Conservation (phyloP, 2,329 filamentous ascomycete genomes). For the Alternaria sp. region DNA sequence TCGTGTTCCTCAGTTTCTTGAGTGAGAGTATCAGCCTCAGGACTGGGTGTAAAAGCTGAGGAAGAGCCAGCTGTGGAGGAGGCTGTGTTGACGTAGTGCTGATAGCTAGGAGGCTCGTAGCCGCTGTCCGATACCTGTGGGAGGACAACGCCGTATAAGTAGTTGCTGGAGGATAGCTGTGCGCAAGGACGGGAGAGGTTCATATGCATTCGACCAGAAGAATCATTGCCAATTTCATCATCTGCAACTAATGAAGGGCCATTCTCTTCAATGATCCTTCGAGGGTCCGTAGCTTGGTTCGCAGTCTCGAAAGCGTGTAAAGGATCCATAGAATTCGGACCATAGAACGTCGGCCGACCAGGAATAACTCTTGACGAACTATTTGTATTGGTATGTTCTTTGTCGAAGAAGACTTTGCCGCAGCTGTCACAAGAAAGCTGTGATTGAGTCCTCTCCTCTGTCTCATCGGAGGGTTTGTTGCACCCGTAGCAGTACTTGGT, state of each 20-base stretch:
- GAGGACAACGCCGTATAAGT: not conserved
- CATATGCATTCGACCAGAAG: not conserved
- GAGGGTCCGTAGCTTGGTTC: not conserved
- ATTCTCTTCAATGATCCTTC: not conserved
- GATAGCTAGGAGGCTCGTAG: not conserved
- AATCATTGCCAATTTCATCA: not conserved
- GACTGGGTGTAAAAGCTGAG: not conserved
- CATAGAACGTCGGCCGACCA: not conserved
- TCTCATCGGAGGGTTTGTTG: not conserved
- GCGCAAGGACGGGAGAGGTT: not conserved
- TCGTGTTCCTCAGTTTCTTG: not conserved
- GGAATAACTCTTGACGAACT: not conserved
- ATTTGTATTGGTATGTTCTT: not conserved
- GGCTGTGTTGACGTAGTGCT: not conserved
- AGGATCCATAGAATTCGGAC: not conserved
- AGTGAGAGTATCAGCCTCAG: not conserved
- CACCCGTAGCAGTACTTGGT: not conserved
- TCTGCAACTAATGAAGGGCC: not conserved
- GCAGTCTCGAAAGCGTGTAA: not conserved
- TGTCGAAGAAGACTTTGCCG: not conserved
- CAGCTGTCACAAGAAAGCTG: not conserved
- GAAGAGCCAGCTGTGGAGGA: not conserved
- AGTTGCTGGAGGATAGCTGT: not conserved
- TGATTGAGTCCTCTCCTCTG: not conserved
- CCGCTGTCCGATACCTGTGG: not conserved